Evolutionary conservation across 306 rosid species (phyloP), one percentile per base, ranked within the genome.

Genomic region (Datisca glomerata): DNA sequence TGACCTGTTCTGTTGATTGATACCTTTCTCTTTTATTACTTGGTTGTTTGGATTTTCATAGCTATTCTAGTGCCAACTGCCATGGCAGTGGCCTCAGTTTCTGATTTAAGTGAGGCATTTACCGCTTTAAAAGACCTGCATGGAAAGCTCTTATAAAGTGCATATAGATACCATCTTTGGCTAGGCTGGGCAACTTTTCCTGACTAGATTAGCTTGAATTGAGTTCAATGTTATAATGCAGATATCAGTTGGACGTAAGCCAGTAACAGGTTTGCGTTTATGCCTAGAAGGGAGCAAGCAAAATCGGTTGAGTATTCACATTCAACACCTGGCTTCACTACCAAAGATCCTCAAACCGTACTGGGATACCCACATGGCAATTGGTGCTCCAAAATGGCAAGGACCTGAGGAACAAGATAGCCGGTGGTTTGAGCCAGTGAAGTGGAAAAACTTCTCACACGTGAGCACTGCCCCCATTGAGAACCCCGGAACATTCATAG

Each of bases 391-490:
- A 41, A 83, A 75, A 70, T 83, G 92, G 94, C 79, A 59, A 41
- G 86, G 91, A 40, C 91, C 94, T 0, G 91, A 83, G 59, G 91
- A 83, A 57, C 94, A 83, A 69, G 94, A 83, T 48, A 83, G 94
- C 68, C 67, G 91, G 33, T 83, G 94, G 94, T 83, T 83, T 7
- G 86, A 83, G 55, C 86, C 91, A 1, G 73, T 83, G 24, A 83
- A 83, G 51, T 83, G 94, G 94, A 83, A 71, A 58, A 83, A 79
- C 12, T 79, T 79, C 52, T 83, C 94, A 11, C 86, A 83, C 37
- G 92, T 83, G 52, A 79, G 91, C 73, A 83, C 94, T 12, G 78
- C 91, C 12, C 94, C 91, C 12, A 68, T 83, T 6, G 94, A 79
- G 68, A 83, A 73, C 54, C 72, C 80, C 0, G 94, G 70, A 62